Conservation (phyloP, 129 eudicot species). For the Flaveria ramosissima region DNA sequence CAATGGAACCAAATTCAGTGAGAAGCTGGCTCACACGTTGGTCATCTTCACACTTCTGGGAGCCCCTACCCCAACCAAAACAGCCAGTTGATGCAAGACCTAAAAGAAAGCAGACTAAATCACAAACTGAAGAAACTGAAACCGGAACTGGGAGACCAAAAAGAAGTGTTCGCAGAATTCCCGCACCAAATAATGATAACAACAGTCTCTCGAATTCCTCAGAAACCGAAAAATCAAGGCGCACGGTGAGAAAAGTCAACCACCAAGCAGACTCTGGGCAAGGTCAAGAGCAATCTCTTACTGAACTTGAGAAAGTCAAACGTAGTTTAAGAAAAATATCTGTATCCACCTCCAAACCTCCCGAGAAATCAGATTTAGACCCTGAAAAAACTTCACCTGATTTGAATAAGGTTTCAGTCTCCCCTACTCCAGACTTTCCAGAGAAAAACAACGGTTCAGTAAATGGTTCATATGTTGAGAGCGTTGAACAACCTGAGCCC, state of each 20-base stretch:
- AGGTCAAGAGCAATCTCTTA: slow-evolving; percentile 66
- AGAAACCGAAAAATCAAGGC: slow-evolving; percentile 67
- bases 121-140: slow-evolving; percentile 52
- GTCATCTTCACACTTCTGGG: slow-evolving; percentile 71
- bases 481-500: slow-evolving; percentile 30
- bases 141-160: slow-evolving; percentile 55
- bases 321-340: slow-evolving; percentile 76
- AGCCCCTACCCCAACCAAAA: slow-evolving; percentile 55
- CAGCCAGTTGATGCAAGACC: slow-evolving; percentile 47
- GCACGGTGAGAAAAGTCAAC: slow-evolving; percentile 55
- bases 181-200: slow-evolving; percentile 44
- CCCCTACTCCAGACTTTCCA: slow-evolving; percentile 36
- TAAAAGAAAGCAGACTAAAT: slow-evolving; percentile 50
- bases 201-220: slow-evolving; percentile 37
- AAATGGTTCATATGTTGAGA: slow-evolving; percentile 35
- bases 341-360: slow-evolving; percentile 34
- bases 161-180: slow-evolving; percentile 57
- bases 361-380: slow-evolving; percentile 53
- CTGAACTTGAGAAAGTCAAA: slow-evolving; percentile 82
- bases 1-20: slow-evolving; percentile 68
- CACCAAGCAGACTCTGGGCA: slow-evolving; percentile 57
- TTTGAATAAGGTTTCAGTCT: slow-evolving; percentile 30
- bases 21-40: slow-evolving; percentile 79
- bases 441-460: slow-evolving; percentile 7
- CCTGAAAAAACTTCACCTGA: slow-evolving; percentile 48